These are phyloP conservation scores for Candolleomyces efflorescens DNA, from an alignment of 768 basidiomycete species.

Conservation along the genomic window DNA sequence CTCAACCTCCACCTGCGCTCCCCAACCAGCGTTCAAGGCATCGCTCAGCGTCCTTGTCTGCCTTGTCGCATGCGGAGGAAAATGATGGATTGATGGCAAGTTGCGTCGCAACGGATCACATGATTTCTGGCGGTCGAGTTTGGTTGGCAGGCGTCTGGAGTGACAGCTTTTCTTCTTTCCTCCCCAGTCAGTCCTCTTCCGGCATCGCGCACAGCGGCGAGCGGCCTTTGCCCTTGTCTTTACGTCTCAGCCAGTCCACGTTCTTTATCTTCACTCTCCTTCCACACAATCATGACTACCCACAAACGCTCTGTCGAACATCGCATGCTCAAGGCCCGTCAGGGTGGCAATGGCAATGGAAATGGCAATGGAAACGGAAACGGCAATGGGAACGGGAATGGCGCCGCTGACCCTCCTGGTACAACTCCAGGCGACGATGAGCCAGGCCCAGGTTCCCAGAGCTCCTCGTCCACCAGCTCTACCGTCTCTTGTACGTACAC, in stretches of 20 bases:
- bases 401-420: no score
- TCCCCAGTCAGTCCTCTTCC: neutral
- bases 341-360: neutral
- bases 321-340: conserved; percentile 20
- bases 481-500: neutral
- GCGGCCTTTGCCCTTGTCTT: neutral
- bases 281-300: conserved; percentile 23
- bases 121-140: neutral
- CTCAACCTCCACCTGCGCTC: no score
- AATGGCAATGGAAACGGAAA: neutral
- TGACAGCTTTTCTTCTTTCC: neutral
- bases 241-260: conserved; percentile 5
- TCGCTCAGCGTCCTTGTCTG: no score
- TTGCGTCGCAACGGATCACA: neutral
- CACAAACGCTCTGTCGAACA: conserved; percentile 24
- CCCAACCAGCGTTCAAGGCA: no score
- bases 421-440: no score
- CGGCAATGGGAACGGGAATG: no score
- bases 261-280: conserved; percentile 2
- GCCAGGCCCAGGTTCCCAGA: no score
- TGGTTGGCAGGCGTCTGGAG: neutral
- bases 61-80: neutral
- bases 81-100: neutral
- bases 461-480: neutral
- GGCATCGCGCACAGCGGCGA: neutral